These are phyloP conservation scores for Torulaspora gathmanii DNA, from an alignment of 805 yeast species.

Conservation along the genomic window DNA sequence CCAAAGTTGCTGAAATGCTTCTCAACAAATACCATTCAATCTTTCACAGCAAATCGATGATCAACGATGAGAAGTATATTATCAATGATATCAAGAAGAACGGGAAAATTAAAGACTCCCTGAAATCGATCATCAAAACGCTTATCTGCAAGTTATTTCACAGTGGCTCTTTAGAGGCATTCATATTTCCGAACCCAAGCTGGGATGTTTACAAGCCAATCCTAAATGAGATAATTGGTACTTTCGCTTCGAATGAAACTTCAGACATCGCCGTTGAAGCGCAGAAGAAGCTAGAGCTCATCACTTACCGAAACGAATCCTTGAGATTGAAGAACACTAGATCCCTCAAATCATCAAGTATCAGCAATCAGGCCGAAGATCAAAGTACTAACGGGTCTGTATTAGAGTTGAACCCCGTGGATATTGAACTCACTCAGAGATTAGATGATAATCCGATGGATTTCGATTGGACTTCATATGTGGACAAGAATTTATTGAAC, in stretches of 20 bases:
- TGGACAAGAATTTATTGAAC: conserved; percentile 27
- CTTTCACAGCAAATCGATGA: conserved; percentile 33
- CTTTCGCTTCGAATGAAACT: conserved; percentile 24
- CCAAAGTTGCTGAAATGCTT: conserved; percentile 59
- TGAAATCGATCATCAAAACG: conserved; percentile 25
- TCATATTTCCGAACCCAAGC: conserved; percentile 53
- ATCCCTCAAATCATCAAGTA: background rate
- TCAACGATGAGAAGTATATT: conserved; percentile 36
- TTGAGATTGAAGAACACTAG: conserved; percentile 47
- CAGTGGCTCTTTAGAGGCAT: conserved; percentile 44
- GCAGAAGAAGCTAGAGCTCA: conserved; percentile 50
- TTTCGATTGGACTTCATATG: conserved; percentile 32
- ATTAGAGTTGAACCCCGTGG: conserved; percentile 21
- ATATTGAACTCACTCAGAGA: conserved; percentile 21
- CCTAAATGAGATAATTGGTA: conserved; percentile 38
- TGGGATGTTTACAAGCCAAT: conserved; percentile 54
- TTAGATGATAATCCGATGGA: conserved; percentile 30
- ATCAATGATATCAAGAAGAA: conserved; percentile 37
- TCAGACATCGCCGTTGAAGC: conserved; percentile 29
- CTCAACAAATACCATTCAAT: conserved; percentile 45
- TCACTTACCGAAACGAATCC: conserved; percentile 67
- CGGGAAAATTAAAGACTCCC: conserved; percentile 30
- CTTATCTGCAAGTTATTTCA: conserved; percentile 33
- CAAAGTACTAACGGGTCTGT: conserved; percentile 25
- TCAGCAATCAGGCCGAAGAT: background rate